Conservation (phyloP, 1,284 basidiomycete genomes). For the Tilletia caries region DNA sequence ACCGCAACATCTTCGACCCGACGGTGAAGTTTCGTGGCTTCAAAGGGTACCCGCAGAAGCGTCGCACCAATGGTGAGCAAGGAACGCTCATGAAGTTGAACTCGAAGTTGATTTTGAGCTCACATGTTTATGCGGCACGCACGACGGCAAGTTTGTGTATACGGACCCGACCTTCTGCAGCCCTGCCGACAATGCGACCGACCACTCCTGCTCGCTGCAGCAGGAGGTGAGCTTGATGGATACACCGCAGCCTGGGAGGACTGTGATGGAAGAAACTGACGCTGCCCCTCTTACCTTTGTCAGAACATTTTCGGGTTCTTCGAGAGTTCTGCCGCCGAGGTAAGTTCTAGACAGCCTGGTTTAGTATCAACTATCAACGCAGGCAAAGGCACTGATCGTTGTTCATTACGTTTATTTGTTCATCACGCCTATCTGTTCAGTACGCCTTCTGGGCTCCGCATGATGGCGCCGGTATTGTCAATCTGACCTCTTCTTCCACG, state of each 20-base stretch:
- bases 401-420: too few species aligned
- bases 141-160: conserved; percentile 21
- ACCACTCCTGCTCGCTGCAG: conserved; percentile 35
- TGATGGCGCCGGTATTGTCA: conserved; percentile 37
- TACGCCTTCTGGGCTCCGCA: conserved; percentile 43
- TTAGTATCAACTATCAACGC: too few species aligned
- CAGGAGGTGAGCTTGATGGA: too few species aligned
- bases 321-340: conserved; percentile 39
- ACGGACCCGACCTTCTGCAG: conserved; percentile 38
- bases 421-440: not conserved
- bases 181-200: conserved; percentile 29
- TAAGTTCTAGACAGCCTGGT: too few species aligned
- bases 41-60: conserved; percentile 35
- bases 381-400: too few species aligned
- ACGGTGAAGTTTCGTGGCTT: conserved; percentile 29
- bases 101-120: too few species aligned
- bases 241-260: too few species aligned
- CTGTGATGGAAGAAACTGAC: too few species aligned
- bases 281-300: too few species aligned
- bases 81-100: not conserved
- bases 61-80: conserved; percentile 27
- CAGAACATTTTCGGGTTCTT: conserved; percentile 36
- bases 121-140: too few species aligned
- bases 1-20: conserved; percentile 39
- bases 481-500: conserved; percentile 24